phyloP scores from a whole-genome alignment of 371 early-diverging fungal species.

The Parasitella parasitica region DNA sequence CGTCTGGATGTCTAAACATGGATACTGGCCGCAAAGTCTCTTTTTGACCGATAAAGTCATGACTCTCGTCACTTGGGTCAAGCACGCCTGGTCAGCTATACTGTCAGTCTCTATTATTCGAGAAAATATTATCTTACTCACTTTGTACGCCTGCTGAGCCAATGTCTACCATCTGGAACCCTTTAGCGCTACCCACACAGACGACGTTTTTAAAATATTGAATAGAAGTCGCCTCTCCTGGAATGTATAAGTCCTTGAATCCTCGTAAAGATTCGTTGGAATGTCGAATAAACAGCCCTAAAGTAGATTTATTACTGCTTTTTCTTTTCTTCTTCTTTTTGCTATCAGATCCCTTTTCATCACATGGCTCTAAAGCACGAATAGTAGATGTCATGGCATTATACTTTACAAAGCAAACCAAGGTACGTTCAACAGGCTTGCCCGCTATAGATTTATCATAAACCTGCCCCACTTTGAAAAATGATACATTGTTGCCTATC shows the following conservation, averaged over 20 bases:
- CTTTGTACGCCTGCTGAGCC: constrained; percentile 70
- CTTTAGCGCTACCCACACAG: constrained; percentile 90
- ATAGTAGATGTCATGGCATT: constrained; percentile 71
- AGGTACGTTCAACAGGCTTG: constrained; percentile 48
- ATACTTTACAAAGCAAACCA: constrained; percentile 76
- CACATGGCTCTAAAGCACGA: constrained; percentile 75
- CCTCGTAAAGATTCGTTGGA: constrained; percentile 55
- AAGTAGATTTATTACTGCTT: constrained; percentile 7
- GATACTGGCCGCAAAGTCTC: constrained; percentile 67
- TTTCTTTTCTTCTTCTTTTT: constrained; percentile 50
- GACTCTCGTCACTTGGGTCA: constrained; percentile 44
- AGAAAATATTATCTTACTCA: constrained; percentile 6
- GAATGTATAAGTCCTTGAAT: constrained; percentile 90
- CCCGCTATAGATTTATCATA: constrained; percentile 39
- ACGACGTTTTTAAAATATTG: constrained; percentile 84
- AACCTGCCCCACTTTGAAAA: constrained; percentile 86
- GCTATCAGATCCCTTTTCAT: constrained; percentile 15
- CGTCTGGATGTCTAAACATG: constrained; percentile 78
- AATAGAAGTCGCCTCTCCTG: constrained; percentile 84
- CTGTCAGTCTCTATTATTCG: neutral
- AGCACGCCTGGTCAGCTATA: constrained; percentile 33
- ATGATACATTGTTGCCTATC: constrained; percentile 78
- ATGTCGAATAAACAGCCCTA: constrained; percentile 51
- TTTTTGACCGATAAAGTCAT: constrained; percentile 22
- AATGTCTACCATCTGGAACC: constrained; percentile 92